These are phyloP conservation scores for Emiliania huxleyi DNA, from an alignment of 78 protist genomes.

Conservation along the genomic window DNA sequence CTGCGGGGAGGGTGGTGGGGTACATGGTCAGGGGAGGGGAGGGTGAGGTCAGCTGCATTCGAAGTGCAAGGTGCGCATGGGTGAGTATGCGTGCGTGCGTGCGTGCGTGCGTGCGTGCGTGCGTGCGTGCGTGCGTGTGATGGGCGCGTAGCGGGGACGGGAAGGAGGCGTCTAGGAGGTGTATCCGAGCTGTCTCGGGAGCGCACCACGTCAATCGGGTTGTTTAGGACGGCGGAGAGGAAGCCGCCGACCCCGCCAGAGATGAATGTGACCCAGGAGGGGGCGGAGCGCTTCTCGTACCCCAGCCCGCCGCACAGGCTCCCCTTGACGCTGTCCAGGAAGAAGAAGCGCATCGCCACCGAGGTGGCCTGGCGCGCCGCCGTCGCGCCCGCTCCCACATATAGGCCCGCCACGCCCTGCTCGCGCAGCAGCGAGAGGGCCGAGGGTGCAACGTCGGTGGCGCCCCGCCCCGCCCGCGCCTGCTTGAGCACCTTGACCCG, in stretches of 20 bases:
- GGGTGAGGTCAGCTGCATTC: too few relatives aligned
- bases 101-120: too few relatives aligned
- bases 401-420: neutral
- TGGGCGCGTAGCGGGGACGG: too few relatives aligned
- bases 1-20: too few relatives aligned
- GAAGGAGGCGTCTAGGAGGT: too few relatives aligned
- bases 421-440: neutral
- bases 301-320: neutral
- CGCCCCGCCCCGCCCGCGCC: neutral
- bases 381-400: neutral
- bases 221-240: neutral
- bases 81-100: too few relatives aligned
- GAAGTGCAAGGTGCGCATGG: too few relatives aligned
- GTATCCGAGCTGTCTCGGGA: too few relatives aligned
- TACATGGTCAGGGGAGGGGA: too few relatives aligned
- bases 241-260: neutral
- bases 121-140: too few relatives aligned
- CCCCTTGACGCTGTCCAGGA: neutral
- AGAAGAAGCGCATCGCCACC: conserved; percentile 10
- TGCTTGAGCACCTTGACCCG: neutral
- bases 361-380: neutral
- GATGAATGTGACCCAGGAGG: neutral
- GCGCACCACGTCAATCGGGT: neutral
- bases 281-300: neutral
- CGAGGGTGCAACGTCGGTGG: neutral